Evolutionary conservation across 129 eudicot species (phyloP).

Genomic region (Solidago caesia): DNA sequence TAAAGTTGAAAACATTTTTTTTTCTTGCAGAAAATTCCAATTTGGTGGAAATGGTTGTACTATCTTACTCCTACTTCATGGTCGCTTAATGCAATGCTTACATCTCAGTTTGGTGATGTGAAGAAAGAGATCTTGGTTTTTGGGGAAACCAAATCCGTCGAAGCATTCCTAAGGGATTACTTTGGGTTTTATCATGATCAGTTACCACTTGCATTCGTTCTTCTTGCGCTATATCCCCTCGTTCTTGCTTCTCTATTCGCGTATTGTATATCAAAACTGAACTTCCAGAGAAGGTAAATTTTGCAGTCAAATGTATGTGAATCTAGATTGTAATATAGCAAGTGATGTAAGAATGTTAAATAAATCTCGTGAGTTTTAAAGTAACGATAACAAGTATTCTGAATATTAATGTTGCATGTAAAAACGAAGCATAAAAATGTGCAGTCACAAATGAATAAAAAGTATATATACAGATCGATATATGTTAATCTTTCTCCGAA

Average conservation of each 20-base stretch:
- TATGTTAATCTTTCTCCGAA: no score
- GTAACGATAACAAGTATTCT: no score
- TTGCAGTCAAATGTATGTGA: not conserved
- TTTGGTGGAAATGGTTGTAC: constrained; percentile 63
- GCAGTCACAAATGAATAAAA: no score
- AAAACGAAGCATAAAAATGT: no score
- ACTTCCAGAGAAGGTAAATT: not conserved
- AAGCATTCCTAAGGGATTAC: constrained; percentile 36
- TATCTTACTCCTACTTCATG: constrained; percentile 54
- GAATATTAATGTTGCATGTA: no score
- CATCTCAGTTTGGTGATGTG: constrained; percentile 56
- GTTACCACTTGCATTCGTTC: not conserved
- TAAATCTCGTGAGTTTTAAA: no score
- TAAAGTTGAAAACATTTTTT: not conserved
- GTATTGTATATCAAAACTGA: not conserved
- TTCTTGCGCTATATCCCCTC: not conserved
- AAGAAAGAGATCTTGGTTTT: constrained; percentile 34
- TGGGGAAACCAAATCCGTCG: constrained; percentile 35
- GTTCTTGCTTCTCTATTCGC: not conserved
- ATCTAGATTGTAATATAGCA: not conserved
- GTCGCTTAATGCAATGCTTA: constrained; percentile 51
- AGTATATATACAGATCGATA: no score
- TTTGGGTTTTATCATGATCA: not conserved
- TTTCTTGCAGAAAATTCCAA: constrained; percentile 49
- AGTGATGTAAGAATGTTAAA: not conserved